Evolutionary conservation across 139 green algal species (phyloP), one percentile per base, ranked within the genome.

Genomic region (Desmodesmus armatus): DNA sequence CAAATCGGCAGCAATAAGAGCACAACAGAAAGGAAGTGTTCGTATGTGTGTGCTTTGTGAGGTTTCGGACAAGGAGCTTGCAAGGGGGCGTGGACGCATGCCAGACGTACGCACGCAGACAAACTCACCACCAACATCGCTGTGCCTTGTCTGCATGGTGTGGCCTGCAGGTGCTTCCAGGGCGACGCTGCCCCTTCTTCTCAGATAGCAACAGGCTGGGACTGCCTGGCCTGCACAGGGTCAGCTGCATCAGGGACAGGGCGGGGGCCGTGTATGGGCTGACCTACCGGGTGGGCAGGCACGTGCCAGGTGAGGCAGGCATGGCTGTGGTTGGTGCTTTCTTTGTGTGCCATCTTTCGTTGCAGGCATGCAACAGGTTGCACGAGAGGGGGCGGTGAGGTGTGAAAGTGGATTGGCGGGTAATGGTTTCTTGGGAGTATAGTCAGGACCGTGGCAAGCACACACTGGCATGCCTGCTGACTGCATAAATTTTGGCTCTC

Each of bases 121-220:
- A 29, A 5, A 9, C 6, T 13, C 47, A 58, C 13, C 47, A 58
- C 17, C n/a, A 19, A 15, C 5, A 19, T 15, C 21, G 17, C 17
- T n/a, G 17, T 11, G 41, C n/a, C n/a, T n/a, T n/a, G n/a, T n/a
- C n/a, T n/a, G n/a, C n/a, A n/a, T n/a, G n/a, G n/a, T n/a, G n/a
- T n/a, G n/a, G n/a, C n/a, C n/a, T n/a, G n/a, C n/a, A n/a, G n/a
- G n/a, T n/a, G n/a, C n/a, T n/a, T n/a, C n/a, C n/a, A n/a, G 66
- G 19, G 2, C 33, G 25, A 1, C 0, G 25, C 35, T 39, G 5
- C 19, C 25, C 19, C 7, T 5, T 74, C 60, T 85, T 85, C 53
- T 63, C 43, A 43, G 27, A 13, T 27, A 66, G 79, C 49, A 78
- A 85, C 21, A 47, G 80, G 17, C 63, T 85, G 80, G 80, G 62